Evolutionary conservation across 2,329 filamentous ascomycete species (phyloP).

Genomic region (Penicillium sp.): DNA sequence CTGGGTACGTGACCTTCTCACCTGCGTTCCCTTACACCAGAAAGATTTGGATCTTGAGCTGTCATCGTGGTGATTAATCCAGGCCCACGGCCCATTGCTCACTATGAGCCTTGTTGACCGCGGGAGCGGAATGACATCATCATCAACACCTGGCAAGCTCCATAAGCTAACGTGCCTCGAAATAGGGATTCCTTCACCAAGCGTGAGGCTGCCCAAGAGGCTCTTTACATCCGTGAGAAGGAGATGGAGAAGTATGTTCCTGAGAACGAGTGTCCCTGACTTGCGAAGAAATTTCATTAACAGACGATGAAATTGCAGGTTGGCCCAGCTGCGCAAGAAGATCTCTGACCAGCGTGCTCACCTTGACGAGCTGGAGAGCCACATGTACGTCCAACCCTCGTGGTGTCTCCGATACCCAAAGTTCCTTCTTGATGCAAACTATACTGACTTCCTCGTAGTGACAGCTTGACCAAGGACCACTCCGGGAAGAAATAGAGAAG

Average conservation of each 20-base stretch:
- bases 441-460: conserved; percentile 45
- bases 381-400: conserved; percentile 60
- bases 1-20: conserved; percentile 30
- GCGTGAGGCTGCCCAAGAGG: conserved; percentile 82
- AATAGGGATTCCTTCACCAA: conserved; percentile 83
- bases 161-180: not conserved
- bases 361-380: conserved; percentile 75
- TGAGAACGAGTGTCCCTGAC: not conserved
- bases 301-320: conserved; percentile 35
- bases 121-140: conserved; percentile 11
- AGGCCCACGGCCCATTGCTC: not conserved
- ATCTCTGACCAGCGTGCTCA: conserved; percentile 73
- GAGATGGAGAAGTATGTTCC: conserved; percentile 71
- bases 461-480: conserved; percentile 65
- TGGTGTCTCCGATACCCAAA: not conserved
- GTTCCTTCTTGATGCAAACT: not conserved
- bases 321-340: conserved; percentile 62
- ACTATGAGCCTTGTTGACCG: conserved; percentile 4
- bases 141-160: conserved; percentile 14
- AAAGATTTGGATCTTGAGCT: not conserved
- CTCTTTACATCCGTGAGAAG: conserved; percentile 75
- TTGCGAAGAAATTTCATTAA: conserved; percentile 5
- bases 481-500: conserved; percentile 52
- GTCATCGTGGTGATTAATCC: not conserved
- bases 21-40: not conserved